Percentiles rank a stretch among this genome's conserved stretches.
These are phyloP conservation scores for Leccinum pellstonianum DNA, from an alignment of 768 basidiomycete genomes.

Conservation along the genomic window DNA sequence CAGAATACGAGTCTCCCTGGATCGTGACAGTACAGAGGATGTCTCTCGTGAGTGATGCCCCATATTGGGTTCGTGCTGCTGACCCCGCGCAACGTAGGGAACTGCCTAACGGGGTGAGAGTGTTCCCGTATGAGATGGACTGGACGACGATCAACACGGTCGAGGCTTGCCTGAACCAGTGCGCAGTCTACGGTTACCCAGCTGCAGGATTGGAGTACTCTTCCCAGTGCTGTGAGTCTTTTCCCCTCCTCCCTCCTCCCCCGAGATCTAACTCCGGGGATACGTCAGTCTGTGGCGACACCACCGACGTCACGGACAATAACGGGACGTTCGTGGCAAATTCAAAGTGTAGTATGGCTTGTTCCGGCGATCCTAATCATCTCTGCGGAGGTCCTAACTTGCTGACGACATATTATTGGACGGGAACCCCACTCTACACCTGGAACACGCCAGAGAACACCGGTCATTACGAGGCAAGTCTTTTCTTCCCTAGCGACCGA, in stretches of 20 bases:
- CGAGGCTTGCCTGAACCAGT: constrained; percentile 62
- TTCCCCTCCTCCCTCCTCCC: not conserved
- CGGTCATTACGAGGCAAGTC: no score
- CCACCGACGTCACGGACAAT: constrained; percentile 45
- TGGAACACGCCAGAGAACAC: no score
- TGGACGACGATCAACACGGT: constrained; percentile 63
- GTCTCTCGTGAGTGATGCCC: constrained; percentile 49
- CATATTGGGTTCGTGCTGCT: not conserved
- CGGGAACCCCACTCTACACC: constrained; percentile 27
- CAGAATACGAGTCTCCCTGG: constrained; percentile 60
- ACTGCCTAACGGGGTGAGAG: constrained; percentile 36
- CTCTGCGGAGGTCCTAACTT: constrained; percentile 61
- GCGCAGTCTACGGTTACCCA: constrained; percentile 68
- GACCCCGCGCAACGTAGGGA: constrained; percentile 41
- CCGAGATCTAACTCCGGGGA: not conserved
- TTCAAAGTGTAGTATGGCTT: constrained; percentile 47
- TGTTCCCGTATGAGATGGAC: constrained; percentile 62
- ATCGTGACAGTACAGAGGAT: constrained; percentile 66
- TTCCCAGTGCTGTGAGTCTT: constrained; percentile 67
- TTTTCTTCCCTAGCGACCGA: no score
- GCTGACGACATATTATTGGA: constrained; percentile 55
- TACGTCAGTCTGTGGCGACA: constrained; percentile 72
- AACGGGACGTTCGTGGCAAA: constrained; percentile 33
- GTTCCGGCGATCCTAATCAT: constrained; percentile 69
- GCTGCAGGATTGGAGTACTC: constrained; percentile 71